Base-by-base conservation (phyloP, 208 protist genomes). In the Tritrichomonas foetus region DNA sequence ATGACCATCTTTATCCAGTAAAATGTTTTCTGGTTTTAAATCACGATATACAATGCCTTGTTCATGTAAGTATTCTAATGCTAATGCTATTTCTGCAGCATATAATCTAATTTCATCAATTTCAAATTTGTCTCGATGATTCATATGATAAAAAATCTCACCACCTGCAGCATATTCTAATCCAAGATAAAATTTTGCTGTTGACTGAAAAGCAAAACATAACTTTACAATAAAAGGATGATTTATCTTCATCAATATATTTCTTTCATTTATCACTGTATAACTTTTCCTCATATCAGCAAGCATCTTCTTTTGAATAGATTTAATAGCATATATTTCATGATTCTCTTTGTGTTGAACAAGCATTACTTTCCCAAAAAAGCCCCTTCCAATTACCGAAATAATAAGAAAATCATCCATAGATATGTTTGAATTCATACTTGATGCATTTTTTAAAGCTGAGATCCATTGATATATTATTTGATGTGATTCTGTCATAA, bases 141-240 rank as follows among this genome's bases (percentile, higher is more conserved):
- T 95, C 5, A 97, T 80, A 93, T 97, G 96, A 89, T 94, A 96
- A 94, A 97, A 97, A n/a, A 97, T 94, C 94, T 97, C 96, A 49
- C 96, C 96, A 55, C 96, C 96, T 93, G 95, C 94, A 0, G 95
- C 74, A 94, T 95, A 96, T 92, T 96, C 96, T 44, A 97, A 66
- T 53, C 96, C 94, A 33, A 97, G 93, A 69, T 95, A 97, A 30
- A 97, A 95, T 82, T 95, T 96, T 36, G 94, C 74, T 57, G 39
- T 93, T 8, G 95, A 96, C 82, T 95, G 95, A 93, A 97, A 97
- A 39, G 95, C 95, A 92, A 95, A 97, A 55, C 96, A 94, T 30
- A 97, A 75, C 33, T 94, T 66, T 20, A 96, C 94, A 66, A 97
- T 95, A 93, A 97, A 97, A 30, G 95, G 95, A 89, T 96, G 96